phyloP scores from a whole-genome alignment of 495 filamentous ascomycete species.

The Immersiella caudata region DNA sequence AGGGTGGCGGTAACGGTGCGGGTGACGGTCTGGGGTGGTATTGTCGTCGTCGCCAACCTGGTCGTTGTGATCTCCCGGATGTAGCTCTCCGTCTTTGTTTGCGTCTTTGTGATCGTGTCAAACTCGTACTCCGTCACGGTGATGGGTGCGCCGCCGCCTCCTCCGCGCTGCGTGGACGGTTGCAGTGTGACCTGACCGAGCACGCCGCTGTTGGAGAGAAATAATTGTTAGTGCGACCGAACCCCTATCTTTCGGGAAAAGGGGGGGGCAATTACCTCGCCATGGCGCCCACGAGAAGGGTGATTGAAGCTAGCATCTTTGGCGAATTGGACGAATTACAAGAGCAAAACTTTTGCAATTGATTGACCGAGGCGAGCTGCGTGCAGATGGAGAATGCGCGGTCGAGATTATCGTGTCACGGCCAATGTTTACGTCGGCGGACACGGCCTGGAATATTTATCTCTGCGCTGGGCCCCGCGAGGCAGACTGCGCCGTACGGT shows the following conservation, averaged over 20 bases:
- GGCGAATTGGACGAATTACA: not conserved
- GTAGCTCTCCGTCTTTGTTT: conserved; percentile 25
- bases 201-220: conserved; percentile 19
- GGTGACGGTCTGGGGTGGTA: conserved; percentile 1
- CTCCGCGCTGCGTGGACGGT: conserved; percentile 29
- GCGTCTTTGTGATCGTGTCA: conserved; percentile 12
- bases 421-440: conserved; percentile 2
- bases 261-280: conserved; percentile 3
- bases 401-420: not conserved
- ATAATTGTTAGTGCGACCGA: not conserved
- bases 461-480: not conserved
- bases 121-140: conserved; percentile 21
- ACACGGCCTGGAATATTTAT: conserved; percentile 6
- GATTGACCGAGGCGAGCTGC: not conserved
- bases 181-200: conserved; percentile 34
- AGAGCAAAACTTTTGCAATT: conserved; percentile 5
- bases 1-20: conserved; percentile 6
- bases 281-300: conserved; percentile 13
- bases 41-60: not conserved
- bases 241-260: not conserved
- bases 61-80: conserved; percentile 18
- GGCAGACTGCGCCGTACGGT: not conserved
- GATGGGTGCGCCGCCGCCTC: conserved; percentile 12
- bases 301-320: conserved; percentile 7
- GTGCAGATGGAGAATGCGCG: not conserved